Evolutionary conservation across 108 stramenopile species (phyloP).

Genomic region (Conticribra guillardii): DNA sequence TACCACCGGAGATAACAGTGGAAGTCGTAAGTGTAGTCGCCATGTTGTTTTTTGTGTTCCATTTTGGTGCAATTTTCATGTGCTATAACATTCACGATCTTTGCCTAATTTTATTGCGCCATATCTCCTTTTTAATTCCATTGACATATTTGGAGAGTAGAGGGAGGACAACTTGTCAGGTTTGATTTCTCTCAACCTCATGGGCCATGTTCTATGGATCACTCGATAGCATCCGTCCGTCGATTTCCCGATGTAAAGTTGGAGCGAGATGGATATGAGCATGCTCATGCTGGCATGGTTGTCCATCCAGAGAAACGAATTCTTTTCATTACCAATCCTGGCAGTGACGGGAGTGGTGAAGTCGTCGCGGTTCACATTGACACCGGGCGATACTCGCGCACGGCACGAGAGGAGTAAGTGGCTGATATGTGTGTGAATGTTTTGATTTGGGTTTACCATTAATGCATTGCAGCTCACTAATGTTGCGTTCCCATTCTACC

Average conservation of each 20-base stretch:
- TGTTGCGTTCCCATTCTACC: too few relatives aligned
- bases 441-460: background rate
- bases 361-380: slow-evolving; percentile 43
- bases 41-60: too few relatives aligned
- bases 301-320: slow-evolving; percentile 45
- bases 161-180: slow-evolving; percentile 50
- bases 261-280: slow-evolving; percentile 2
- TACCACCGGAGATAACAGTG: slow-evolving; percentile 49
- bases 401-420: slow-evolving; percentile 49
- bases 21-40: too few relatives aligned
- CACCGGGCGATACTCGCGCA: slow-evolving; percentile 48
- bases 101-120: too few relatives aligned
- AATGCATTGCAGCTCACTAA: too few relatives aligned
- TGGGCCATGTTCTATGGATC: slow-evolving; percentile 59
- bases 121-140: too few relatives aligned
- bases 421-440: slow-evolving; percentile 1
- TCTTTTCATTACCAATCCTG: slow-evolving; percentile 46
- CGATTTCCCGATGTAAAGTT: slow-evolving; percentile 51
- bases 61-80: too few relatives aligned
- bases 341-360: slow-evolving; percentile 21
- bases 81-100: too few relatives aligned
- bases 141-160: too few relatives aligned
- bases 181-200: slow-evolving; percentile 64
- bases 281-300: slow-evolving; percentile 52
- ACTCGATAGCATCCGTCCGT: slow-evolving; percentile 48